These are phyloP conservation scores for Globisporangium spinosum DNA, from an alignment of 352 stramenopile species.

Conservation along the genomic window DNA sequence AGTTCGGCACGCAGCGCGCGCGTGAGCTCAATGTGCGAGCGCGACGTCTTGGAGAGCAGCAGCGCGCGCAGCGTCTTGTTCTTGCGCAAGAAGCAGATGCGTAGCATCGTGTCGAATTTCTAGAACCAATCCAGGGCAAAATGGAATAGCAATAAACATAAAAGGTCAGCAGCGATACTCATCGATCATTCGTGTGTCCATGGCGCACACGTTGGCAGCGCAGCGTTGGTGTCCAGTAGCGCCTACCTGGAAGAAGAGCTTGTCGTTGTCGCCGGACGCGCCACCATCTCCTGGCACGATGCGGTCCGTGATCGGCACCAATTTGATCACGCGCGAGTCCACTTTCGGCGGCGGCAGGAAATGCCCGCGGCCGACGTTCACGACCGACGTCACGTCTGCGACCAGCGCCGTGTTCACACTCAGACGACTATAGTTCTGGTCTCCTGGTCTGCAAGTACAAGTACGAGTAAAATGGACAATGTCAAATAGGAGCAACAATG, in stretches of 20 bases:
- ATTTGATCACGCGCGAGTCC: slow-evolving; percentile 79
- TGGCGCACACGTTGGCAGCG: not conserved
- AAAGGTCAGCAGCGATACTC: not conserved
- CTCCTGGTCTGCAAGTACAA: slow-evolving; percentile 37
- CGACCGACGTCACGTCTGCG: slow-evolving; percentile 56
- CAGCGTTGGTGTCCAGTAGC: not conserved
- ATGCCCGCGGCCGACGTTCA: slow-evolving; percentile 49
- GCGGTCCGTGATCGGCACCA: slow-evolving; percentile 28
- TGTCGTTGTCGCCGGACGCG: slow-evolving; percentile 18
- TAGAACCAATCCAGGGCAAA: slow-evolving; percentile 16
- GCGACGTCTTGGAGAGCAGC: slow-evolving; percentile 62
- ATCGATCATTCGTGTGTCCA: not conserved
- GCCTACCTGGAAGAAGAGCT: slow-evolving; percentile 50
- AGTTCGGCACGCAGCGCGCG: slow-evolving; percentile 23
- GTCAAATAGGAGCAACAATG: not conserved
- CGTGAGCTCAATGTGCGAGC: slow-evolving; percentile 26
- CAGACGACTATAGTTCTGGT: slow-evolving; percentile 78
- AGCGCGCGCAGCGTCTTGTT: slow-evolving; percentile 85
- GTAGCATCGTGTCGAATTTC: slow-evolving; percentile 73
- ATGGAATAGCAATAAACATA: not conserved
- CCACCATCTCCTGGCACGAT: slow-evolving; percentile 15
- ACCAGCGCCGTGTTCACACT: slow-evolving; percentile 78
- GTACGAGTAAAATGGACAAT: not conserved
- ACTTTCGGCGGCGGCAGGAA: slow-evolving; percentile 83
- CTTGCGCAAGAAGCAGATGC: slow-evolving; percentile 75